phyloP scores from a whole-genome alignment of 208 protist species.

The Leishmania tarentolae region DNA sequence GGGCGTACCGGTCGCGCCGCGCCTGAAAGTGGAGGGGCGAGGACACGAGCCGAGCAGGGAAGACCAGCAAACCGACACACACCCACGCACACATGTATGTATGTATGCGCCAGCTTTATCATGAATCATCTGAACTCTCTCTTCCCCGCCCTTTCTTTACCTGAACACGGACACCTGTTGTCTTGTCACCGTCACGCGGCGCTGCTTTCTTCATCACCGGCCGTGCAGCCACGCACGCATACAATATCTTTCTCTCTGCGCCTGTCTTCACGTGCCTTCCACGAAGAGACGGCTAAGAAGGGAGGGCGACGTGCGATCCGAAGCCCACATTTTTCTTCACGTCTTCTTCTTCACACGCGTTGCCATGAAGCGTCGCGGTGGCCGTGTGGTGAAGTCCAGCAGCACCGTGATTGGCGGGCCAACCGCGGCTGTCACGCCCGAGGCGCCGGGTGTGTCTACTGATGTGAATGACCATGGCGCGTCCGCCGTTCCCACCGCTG shows the following conservation, averaged over 20 bases:
- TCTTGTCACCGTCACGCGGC: neutral
- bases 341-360: neutral
- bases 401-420: constrained; percentile 17
- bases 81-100: neutral
- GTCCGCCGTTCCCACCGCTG: neutral
- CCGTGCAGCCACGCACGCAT: neutral
- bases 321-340: neutral
- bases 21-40: neutral
- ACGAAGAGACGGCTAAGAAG: neutral
- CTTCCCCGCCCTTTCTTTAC: neutral
- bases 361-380: constrained; percentile 40
- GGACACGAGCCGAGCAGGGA: too few species aligned
- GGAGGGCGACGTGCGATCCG: neutral
- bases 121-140: neutral
- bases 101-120: neutral
- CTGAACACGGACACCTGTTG: neutral
- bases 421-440: neutral
- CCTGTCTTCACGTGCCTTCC: neutral
- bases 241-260: neutral
- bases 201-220: neutral
- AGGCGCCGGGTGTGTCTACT: neutral
- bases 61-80: neutral
- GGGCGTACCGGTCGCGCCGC: neutral
- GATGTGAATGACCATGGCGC: neutral
- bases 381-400: constrained; percentile 38